A percentile compares a stretch with the other conserved stretches of the same genome.
phyloP scores from a whole-genome alignment of 2,329 filamentous ascomycete species.

The Ophiognomonia clavigignenti-juglandacearum region DNA sequence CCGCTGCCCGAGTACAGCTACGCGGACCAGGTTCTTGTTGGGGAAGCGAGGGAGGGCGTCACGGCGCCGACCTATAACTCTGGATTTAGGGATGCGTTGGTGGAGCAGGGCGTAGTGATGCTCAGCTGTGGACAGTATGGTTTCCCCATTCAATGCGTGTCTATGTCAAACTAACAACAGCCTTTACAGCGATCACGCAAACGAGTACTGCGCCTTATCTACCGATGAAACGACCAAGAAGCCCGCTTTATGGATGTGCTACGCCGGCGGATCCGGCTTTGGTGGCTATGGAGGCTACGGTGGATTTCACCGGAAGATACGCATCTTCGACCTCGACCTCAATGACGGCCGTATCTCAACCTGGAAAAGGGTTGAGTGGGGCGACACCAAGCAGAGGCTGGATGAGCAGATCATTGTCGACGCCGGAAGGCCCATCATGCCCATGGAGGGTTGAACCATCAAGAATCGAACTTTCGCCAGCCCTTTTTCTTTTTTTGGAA shows the following conservation, averaged over 20 bases:
- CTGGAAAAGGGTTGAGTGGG: constrained; percentile 82
- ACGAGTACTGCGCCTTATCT: constrained; percentile 87
- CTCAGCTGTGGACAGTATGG: constrained; percentile 86
- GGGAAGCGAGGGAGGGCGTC: constrained; percentile 74
- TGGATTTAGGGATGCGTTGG: constrained; percentile 84
- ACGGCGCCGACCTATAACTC: constrained; percentile 89
- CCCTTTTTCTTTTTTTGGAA: too few species aligned
- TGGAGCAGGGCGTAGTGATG: constrained; percentile 79
- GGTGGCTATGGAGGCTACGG: constrained; percentile 93
- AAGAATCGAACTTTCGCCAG: too few species aligned
- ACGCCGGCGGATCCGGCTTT: constrained; percentile 85
- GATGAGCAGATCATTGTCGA: constrained; percentile 66
- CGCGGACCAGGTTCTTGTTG: constrained; percentile 54
- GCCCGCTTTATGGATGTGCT: constrained; percentile 93
- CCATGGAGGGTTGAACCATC: constrained; percentile 23
- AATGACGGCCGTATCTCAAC: constrained; percentile 84
- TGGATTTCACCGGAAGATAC: constrained; percentile 75
- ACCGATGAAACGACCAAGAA: constrained; percentile 45
- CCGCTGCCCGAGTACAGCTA: constrained; percentile 84
- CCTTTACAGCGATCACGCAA: constrained; percentile 72
- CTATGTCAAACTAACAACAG: constrained; percentile 17
- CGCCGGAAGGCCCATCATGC: constrained; percentile 42
- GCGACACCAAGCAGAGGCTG: constrained; percentile 44
- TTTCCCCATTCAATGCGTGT: neutral
- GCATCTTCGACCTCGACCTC: constrained; percentile 90